A percentile compares a stretch with the other conserved stretches of the same genome.
Evolutionary conservation across 2,329 filamentous ascomycete species (phyloP).

Genomic region (Cladosporium austrohemisphaericum): DNA sequence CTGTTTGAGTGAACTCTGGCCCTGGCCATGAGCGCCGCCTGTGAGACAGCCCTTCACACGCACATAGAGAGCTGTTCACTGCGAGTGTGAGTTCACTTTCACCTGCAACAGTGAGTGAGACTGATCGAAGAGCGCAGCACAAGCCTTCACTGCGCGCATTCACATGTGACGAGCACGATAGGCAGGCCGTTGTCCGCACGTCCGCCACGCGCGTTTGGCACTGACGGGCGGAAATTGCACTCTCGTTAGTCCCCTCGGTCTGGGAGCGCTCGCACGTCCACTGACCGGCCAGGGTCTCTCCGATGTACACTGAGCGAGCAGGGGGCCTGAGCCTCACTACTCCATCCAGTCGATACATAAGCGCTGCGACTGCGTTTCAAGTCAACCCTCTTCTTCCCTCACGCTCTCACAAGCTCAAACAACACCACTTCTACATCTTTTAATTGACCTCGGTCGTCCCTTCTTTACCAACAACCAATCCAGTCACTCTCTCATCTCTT

Average conservation of each 20-base stretch:
- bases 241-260: conserved; percentile 10
- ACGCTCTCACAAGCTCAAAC: conserved; percentile 1
- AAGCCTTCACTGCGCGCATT: not conserved
- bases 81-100: no score
- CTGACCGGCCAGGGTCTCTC: conserved; percentile 1
- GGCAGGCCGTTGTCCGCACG: not conserved
- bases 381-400: conserved; percentile 1
- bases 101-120: no score
- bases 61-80: not conserved
- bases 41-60: no score
- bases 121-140: not conserved
- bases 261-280: not conserved
- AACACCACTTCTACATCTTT: conserved; percentile 12
- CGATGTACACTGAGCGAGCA: conserved; percentile 1
- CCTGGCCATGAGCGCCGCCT: no score
- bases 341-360: conserved; percentile 9
- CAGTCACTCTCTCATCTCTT: conserved; percentile 6
- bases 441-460: conserved; percentile 18
- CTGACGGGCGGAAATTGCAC: conserved; percentile 13
- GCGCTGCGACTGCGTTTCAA: conserved; percentile 12
- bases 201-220: no score
- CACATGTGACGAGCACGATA: conserved; percentile 7
- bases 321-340: conserved; percentile 2
- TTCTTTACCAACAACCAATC: conserved; percentile 13
- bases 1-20: conserved; percentile 1